phyloP scores from a whole-genome alignment of 768 basidiomycete species.

The Podaxis pistillaris region DNA sequence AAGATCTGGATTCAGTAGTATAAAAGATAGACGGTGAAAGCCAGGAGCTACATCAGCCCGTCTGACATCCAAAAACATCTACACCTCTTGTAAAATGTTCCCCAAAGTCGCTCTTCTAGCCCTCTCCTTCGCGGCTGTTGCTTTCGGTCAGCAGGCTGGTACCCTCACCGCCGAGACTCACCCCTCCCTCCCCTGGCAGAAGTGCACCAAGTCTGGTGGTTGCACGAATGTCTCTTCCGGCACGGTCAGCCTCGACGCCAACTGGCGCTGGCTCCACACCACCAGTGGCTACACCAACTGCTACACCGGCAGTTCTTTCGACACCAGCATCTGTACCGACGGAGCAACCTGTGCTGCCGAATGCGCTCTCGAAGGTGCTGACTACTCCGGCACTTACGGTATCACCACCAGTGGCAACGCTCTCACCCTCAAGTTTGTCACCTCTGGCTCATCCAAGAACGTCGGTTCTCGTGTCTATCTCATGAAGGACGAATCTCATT shows the following conservation, averaged over 20 bases:
- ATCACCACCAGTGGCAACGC: slow-evolving; percentile 35
- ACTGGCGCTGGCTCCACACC: slow-evolving; percentile 43
- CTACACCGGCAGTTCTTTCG: slow-evolving; percentile 29
- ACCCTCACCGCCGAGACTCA: slow-evolving; percentile 40
- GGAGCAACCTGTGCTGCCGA: slow-evolving; percentile 34
- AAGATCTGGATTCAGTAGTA: background rate
- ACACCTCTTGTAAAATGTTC: background rate
- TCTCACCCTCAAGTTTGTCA: slow-evolving; percentile 39
- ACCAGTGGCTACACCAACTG: slow-evolving; percentile 25
- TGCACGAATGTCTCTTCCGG: slow-evolving; percentile 25
- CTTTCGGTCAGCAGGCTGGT: slow-evolving; percentile 41
- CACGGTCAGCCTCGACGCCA: slow-evolving; percentile 39
- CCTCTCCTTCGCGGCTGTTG: slow-evolving; percentile 28
- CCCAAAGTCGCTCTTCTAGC: slow-evolving; percentile 23
- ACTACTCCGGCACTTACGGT: slow-evolving; percentile 30
- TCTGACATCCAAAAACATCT: background rate
- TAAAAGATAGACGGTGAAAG: background rate
- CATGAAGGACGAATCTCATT: slow-evolving; percentile 19
- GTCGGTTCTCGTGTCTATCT: slow-evolving; percentile 22
- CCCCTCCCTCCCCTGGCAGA: slow-evolving; percentile 35
- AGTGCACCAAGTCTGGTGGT: slow-evolving; percentile 33
- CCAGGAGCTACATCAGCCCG: background rate
- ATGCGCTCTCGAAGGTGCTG: slow-evolving; percentile 31
- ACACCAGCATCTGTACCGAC: slow-evolving; percentile 38
- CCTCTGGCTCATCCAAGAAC: slow-evolving; percentile 20